Conservation (phyloP, 441 rosid genomes). For the Croton setiger region DNA sequence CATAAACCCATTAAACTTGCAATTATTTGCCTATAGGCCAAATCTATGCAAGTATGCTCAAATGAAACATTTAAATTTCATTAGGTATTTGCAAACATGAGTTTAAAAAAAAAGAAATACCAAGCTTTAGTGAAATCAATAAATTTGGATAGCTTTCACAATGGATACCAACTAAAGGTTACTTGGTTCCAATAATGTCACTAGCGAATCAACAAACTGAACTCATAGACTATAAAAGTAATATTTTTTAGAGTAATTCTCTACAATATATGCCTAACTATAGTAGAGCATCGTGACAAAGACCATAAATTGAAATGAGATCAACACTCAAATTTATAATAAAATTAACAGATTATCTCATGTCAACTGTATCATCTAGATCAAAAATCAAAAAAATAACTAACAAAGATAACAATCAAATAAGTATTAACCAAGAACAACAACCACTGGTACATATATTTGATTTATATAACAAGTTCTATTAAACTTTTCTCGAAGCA, state of each 20-base stretch:
- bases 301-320: not conserved
- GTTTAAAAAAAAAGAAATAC: not conserved
- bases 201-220: too few species aligned
- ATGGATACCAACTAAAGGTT: too few species aligned
- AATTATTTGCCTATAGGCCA: not conserved
- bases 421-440: too few species aligned
- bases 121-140: not conserved
- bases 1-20: not conserved
- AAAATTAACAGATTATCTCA: not conserved
- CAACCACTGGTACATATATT: too few species aligned
- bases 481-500: too few species aligned
- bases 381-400: too few species aligned
- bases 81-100: not conserved
- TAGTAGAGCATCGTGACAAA: not conserved
- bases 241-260: not conserved
- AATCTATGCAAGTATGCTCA: not conserved
- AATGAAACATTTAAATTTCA: slow-evolving; percentile 4
- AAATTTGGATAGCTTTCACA: slow-evolving; percentile 5
- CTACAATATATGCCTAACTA: not conserved
- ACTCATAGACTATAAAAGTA: not conserved
- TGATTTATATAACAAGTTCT: too few species aligned
- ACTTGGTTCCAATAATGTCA: too few species aligned
- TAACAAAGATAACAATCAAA: too few species aligned
- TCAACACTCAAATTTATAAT: not conserved
- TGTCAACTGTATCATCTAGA: too few species aligned